Evolutionary conservation across 164 flowering plant species (phyloP), one percentile per base, ranked within the genome.

Genomic region (Nymphaea colorata): DNA sequence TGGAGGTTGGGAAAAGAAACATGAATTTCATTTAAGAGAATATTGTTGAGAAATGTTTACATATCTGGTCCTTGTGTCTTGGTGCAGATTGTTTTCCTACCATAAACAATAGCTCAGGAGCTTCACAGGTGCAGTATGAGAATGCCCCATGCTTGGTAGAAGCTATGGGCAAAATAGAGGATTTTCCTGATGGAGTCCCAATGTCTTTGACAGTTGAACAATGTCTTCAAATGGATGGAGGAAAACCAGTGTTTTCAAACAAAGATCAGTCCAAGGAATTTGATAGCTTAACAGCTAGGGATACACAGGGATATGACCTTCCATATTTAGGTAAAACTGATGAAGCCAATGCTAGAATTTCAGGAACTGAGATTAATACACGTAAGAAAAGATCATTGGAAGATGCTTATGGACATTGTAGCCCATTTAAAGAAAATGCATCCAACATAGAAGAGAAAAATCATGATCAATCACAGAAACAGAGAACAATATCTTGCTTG

Each of bases 111-210:
- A 71, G 75, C 70, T 71, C 87, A 75, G 76, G 80, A 86, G 67
- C 82, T 88, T 67, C 15, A 51, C 97, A 25, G 36, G 36, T 25
- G 36, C 36, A 88, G 69, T 91, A 84, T 73, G 96, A 88, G 74
- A 73, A 83, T 71, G 81, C 97, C 67, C 81, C 97, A 61, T 74
- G 89, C 78, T 67, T 81, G 69, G 69, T 81, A 68, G 95, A 89
- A 69, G 74, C 77, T 53, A 79, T 72, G 44, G 59, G 83, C 61
- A 83, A 74, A 64, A 84, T 80, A 70, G 82, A 85, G 78, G 93
- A 87, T 71, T 82, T 80, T 65, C 84, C 78, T 77, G 89, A 79
- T 71, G 82, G 82, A 66, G 69, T 75, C 17, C 71, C 75, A 44
- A 62, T 67, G 25, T 61, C 77, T 61, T 67, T 69, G 61, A 67